phyloP scores from a whole-genome alignment of 1,139 yeast genomes.

The Kazachstania sp. region DNA sequence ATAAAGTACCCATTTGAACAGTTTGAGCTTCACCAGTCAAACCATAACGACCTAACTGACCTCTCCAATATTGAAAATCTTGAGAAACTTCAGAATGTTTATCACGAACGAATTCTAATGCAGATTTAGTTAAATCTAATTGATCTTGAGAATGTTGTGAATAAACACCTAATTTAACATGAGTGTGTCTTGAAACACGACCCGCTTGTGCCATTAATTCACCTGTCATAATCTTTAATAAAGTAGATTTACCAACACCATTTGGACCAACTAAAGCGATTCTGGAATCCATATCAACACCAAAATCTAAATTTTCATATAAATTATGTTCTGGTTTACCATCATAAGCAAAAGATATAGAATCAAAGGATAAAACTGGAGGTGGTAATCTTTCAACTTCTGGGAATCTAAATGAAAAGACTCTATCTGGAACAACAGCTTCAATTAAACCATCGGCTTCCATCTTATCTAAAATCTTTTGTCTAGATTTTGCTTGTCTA shows the following conservation, averaged over 20 bases:
- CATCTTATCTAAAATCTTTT: slow-evolving; percentile 98
- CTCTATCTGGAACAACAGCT: slow-evolving; percentile 87
- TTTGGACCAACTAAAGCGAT: slow-evolving; percentile 97
- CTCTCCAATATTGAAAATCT: slow-evolving; percentile 99
- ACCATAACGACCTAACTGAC: slow-evolving; percentile 96
- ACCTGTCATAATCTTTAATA: slow-evolving; percentile 95
- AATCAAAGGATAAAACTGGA: slow-evolving; percentile 95
- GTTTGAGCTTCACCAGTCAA: slow-evolving; percentile 99
- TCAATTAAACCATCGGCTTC: slow-evolving; percentile 98
- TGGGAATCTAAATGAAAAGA: slow-evolving; percentile 89
- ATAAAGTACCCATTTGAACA: slow-evolving; percentile 94
- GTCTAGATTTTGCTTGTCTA: slow-evolving; percentile 97
- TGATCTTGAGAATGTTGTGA: slow-evolving; percentile 99
- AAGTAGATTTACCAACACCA: slow-evolving; percentile 98
- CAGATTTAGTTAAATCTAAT: slow-evolving; percentile 87
- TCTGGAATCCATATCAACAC: slow-evolving; percentile 99
- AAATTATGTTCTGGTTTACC: slow-evolving; percentile 83
- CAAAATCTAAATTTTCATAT: slow-evolving; percentile 85
- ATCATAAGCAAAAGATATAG: slow-evolving; percentile 84
- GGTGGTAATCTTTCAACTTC: slow-evolving; percentile 97
- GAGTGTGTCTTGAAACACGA: slow-evolving; percentile 94
- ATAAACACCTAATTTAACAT: slow-evolving; percentile 95
- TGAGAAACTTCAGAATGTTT: slow-evolving; percentile 83
- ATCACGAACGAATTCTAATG: slow-evolving; percentile 94
- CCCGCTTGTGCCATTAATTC: slow-evolving; percentile 81